These are phyloP conservation scores for Hypomyces perniciosus DNA, from an alignment of 2,329 filamentous ascomycete species.

Conservation along the genomic window DNA sequence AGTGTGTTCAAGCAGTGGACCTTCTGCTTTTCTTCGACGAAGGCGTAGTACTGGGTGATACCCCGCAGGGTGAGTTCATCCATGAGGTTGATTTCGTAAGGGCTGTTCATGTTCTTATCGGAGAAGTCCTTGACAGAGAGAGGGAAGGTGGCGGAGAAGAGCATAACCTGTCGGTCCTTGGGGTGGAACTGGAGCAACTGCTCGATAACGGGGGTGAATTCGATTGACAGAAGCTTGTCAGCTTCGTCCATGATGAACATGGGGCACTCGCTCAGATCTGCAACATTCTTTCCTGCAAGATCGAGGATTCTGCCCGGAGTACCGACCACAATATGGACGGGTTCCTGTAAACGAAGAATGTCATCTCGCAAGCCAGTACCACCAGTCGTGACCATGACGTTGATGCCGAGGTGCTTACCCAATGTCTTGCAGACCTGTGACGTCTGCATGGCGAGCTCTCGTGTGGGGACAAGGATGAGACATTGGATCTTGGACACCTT, in stretches of 20 bases:
- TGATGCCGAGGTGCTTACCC: conserved; percentile 93
- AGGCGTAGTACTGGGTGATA: conserved; percentile 99
- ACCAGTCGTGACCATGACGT: conserved; percentile 99
- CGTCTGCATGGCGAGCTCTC: conserved; percentile 95
- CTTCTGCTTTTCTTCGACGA: conserved; percentile 98
- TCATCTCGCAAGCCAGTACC: conserved; percentile 93
- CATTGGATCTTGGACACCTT: conserved; percentile 96
- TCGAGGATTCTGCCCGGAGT: conserved; percentile 95
- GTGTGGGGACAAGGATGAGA: conserved; percentile 89
- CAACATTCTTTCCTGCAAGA: conserved; percentile 91
- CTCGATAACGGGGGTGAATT: conserved; percentile 97
- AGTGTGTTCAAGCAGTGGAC: conserved; percentile 98
- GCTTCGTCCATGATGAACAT: conserved; percentile 99
- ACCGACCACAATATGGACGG: conserved; percentile 95
- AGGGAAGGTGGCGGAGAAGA: conserved; percentile 97
- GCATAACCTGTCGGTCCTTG: conserved; percentile 97
- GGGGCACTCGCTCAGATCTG: conserved; percentile 89
- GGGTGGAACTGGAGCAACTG: conserved; percentile 92
- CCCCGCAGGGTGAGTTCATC: conserved; percentile 95
- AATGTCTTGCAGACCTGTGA: conserved; percentile 99
- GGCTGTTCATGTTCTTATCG: conserved; percentile 94
- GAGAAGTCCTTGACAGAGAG: conserved; percentile 96
- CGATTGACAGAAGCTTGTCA: conserved; percentile 91
- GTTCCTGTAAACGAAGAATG: conserved; percentile 87
- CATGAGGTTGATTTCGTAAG: conserved; percentile 99